Base-by-base conservation (phyloP, 345 rosid genomes). In the Schrenkiella parvula region DNA sequence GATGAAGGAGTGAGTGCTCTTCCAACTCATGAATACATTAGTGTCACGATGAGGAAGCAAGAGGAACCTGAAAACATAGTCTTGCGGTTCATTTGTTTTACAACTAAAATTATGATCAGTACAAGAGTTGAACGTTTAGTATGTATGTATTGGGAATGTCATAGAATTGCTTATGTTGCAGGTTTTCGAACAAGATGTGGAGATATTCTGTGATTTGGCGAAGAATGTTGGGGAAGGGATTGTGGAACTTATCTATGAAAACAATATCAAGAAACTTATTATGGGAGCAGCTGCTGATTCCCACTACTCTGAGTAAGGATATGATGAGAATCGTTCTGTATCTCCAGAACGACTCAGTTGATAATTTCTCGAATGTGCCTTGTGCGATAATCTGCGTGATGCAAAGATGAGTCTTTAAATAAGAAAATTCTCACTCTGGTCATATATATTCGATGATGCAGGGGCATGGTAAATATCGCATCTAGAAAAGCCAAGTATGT, bases 261-360 rank as follows among this genome's bases (percentile, higher is more conserved):
- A 85, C 69, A 68, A 68, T 38, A 80, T 88, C 17, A 85, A 78
- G 56, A 84, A 80, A 78, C 90, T 80, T 46, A 79, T 87, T 34
- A 84, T 87, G 82, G 93, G 93, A 70, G 93, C 88, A 32, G 88
- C 93, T 44, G 83, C 96, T 61, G 80, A 86, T 64, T 68, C 81
- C 35, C 81, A 60, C 68, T 82, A 75, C 77, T 50, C 82, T 10
- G 76, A 75, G 92, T 90, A 87, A n/a, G 22, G 43, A 48, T 23
- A 15, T 62, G 11, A 7, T n/a, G 21, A n/a, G 5, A 51, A 1
- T 51, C 32, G 9, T 51, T 50, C 19, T 46, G 3, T 51, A 32
- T 51, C 18, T 51, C 18, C 56, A 5, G 4, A 46, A 35, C 37
- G 28, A 22, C 0, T 17, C 58, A 6, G 23, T 18, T 65, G 47